Base-by-base conservation (phyloP, 495 filamentous ascomycete species). In the Extremus antarcticus region DNA sequence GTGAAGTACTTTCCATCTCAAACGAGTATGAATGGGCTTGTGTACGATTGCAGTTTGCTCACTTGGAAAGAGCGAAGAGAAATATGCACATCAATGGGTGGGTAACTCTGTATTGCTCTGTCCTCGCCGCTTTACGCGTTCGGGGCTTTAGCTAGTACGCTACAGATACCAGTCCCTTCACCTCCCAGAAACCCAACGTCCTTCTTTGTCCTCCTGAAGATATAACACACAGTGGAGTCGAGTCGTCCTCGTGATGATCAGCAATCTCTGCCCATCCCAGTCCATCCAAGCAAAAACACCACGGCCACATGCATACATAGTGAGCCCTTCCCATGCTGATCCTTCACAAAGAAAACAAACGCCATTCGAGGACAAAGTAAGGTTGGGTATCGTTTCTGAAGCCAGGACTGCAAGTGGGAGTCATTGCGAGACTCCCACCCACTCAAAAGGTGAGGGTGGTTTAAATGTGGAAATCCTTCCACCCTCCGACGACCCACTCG, bases 401-500 rank as follows among this genome's bases (percentile, higher is more conserved):
- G n/a, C n/a, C 7, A 35, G 29, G 29, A 7, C 13, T 35, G 29
- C 29, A 35, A 35, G 13, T 35, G 29, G 29, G 29, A 35, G 29
- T 35, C 29, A 35, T 7, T 4, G 29, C 4, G 29, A 35, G 29
- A 35, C 29, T 35, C 29, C 41, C 41, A 45, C 41, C 41, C 41
- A 45, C 41, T 45, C 41, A 21, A 45, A 45, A 45, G 13, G 8
- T 45, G 8, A 21, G 9, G 9, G 19, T 21, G 41, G 41, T 4
- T 45, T 17, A 45, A n/a, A 45, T 7, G 48, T 73, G 71, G 68
- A 72, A 69, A 71, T 87, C 82, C 63, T 85, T 78, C 85, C 87
- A 92, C 69, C 83, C 87, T 73, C 88, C 90, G 78, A 94, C 87
- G 29, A 32, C 29, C 55, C 47, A 51, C 25, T 52, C 55, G 66